A percentile compares a stretch with the other conserved stretches of the same genome.
Conservation (phyloP, 306 rosid genomes). For the Ziziphus jujuba region DNA sequence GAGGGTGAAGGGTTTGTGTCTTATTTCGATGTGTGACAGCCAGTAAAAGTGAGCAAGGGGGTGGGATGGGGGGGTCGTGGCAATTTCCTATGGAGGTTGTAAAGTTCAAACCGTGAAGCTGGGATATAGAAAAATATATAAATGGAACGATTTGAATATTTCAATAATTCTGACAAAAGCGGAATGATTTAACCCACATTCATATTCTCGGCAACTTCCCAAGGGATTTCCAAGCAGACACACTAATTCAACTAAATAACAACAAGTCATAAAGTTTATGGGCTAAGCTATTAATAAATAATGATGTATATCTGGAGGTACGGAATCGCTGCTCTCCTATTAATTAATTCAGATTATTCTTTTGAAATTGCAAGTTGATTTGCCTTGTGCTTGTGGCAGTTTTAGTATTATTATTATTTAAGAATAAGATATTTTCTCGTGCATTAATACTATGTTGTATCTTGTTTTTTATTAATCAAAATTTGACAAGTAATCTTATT, state of each 20-base stretch:
- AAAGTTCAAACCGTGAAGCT: conserved; percentile 48
- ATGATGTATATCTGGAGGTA: no score
- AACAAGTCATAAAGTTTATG: conserved; percentile 5
- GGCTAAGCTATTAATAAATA: no score
- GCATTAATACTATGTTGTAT: no score
- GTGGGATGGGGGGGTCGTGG: conserved; percentile 14
- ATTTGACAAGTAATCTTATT: no score
- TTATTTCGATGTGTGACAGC: neutral
- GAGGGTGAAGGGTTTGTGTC: no score
- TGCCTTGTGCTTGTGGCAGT: no score
- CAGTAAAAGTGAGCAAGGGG: neutral
- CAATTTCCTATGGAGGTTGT: conserved; percentile 48
- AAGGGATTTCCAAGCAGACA: neutral
- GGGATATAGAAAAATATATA: conserved; percentile 9
- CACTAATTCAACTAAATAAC: neutral
- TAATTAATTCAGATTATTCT: no score
- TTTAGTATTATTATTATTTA: no score
- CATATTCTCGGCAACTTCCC: conserved; percentile 22
- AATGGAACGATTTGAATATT: neutral
- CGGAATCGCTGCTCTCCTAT: no score
- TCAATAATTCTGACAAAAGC: neutral
- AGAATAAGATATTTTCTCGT: no score
- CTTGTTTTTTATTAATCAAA: no score
- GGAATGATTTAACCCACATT: neutral
- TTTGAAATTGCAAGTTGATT: no score